Percentiles rank a stretch among this genome's conserved stretches.
Evolutionary conservation across 2,329 filamentous ascomycete species (phyloP).

Genomic region (Hypoxylon sp.): DNA sequence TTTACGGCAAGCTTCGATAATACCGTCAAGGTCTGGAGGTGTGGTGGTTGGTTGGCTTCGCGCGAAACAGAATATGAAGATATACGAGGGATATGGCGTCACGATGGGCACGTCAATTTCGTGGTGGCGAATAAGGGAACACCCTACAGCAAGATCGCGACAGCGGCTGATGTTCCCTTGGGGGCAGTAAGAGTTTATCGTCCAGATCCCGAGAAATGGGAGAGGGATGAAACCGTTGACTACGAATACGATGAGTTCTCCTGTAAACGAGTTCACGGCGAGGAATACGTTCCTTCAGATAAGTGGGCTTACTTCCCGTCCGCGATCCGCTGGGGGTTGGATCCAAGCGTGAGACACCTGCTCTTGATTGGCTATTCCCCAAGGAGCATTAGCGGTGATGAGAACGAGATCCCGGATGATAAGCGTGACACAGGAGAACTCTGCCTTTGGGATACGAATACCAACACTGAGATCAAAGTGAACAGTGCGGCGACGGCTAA

Average conservation of each 20-base stretch:
- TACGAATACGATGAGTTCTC: constrained; percentile 48
- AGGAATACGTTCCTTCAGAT: constrained; percentile 53
- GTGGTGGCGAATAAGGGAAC: constrained; percentile 65
- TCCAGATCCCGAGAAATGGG: neutral
- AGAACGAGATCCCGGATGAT: constrained; percentile 69
- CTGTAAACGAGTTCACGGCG: constrained; percentile 49
- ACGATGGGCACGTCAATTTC: constrained; percentile 71
- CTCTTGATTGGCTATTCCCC: constrained; percentile 73
- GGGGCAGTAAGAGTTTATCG: constrained; percentile 69
- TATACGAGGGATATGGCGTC: constrained; percentile 64
- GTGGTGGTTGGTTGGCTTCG: constrained; percentile 56
- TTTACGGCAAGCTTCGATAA: constrained; percentile 73
- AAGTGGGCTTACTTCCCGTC: constrained; percentile 73
- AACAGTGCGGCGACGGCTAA: constrained; percentile 66
- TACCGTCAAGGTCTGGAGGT: constrained; percentile 70
- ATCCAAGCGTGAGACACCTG: constrained; percentile 59
- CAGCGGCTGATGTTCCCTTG: constrained; percentile 66
- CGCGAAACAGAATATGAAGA: constrained; percentile 50
- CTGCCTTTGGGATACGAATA: constrained; percentile 67
- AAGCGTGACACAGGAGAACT: constrained; percentile 70
- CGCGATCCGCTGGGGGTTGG: constrained; percentile 71
- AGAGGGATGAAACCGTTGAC: neutral
- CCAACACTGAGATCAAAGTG: constrained; percentile 59
- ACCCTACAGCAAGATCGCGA: constrained; percentile 63
- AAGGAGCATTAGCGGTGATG: constrained; percentile 63